Evolutionary conservation across 2,329 filamentous ascomycete genomes (phyloP), one percentile per base, ranked within the genome.

Genomic region (Camptophora hylomeconis): DNA sequence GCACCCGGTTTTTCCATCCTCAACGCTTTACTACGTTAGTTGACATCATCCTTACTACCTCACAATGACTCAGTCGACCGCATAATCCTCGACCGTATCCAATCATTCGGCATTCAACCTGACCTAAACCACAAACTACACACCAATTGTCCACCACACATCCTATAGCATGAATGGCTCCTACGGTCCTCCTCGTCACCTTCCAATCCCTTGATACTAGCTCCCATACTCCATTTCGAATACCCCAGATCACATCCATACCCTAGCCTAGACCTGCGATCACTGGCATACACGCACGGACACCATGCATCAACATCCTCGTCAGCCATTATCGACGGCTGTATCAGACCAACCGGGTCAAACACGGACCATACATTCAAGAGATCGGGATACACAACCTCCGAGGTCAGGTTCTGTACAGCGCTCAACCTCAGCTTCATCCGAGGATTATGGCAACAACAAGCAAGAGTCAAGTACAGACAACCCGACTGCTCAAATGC

Each of bases 291-390:
- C 22, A 18, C 16, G 14, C 16, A 6, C 11, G 15, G n/a, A 18
- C n/a, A 63, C 50, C 45, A 94, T 94, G 86, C 84, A 94, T 70
- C 86, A 92, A 60, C 81, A 86, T 58, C 76, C 80, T 45, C 75
- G 86, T 46, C 70, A 75, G 38, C 70, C 78, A 42, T 77, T 80
- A 41, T 69, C 75, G 53, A 69, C 73, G 47, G 69, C 77, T 37
- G 83, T 81, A 76, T 29, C 71, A 76, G 51, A 75, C 79, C 36
- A 82, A 80, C 47, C 72, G 78, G 45, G 20, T 25, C 16, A 14
- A 24, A 63, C 71, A 38, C 70, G 80, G 53, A 69, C 72, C 17
- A 82, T 82, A 56, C 84, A 79, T 51, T 66, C 69, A 32, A 75
- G 80, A 70, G 80, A 92, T 60, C 64, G 56, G 41, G 60, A 60